phyloP scores from a whole-genome alignment of 23 red algal genomes.

The Chondrus crispus region DNA sequence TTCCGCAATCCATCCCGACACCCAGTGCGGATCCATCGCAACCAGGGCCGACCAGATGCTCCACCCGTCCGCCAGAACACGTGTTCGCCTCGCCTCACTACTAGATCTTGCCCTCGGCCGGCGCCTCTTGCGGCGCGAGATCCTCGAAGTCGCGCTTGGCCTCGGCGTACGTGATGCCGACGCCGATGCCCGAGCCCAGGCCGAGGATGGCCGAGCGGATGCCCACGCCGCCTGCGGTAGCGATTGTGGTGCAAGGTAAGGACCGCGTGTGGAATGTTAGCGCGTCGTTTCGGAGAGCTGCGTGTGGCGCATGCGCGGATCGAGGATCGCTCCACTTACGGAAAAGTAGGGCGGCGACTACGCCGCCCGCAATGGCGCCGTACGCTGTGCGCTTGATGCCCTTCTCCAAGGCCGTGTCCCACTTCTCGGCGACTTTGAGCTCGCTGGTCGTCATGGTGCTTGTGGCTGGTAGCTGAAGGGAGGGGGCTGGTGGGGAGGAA shows the following conservation, averaged over 20 bases:
- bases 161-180: conserved; percentile 95
- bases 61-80: too few species aligned
- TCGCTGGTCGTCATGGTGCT: conserved; percentile 55
- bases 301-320: not conserved
- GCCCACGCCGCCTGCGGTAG: conserved; percentile 44
- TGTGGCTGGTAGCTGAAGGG: not conserved
- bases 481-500: not conserved
- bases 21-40: too few species aligned
- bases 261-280: not conserved
- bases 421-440: conserved; percentile 82
- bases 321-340: conserved; percentile 35
- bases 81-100: too few species aligned
- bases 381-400: conserved; percentile 97
- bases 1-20: too few species aligned
- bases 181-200: conserved; percentile 76
- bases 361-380: conserved; percentile 74
- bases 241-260: not conserved
- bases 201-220: conserved; percentile 76
- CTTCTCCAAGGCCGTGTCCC: conserved; percentile 90
- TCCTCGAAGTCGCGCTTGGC: conserved; percentile 89
- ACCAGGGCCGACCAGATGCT: too few species aligned
- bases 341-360: conserved; percentile 82
- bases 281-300: not conserved
- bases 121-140: not conserved
- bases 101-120: not conserved